A percentile compares a stretch with the other conserved stretches of the same genome.
phyloP scores from a whole-genome alignment of 78 protist species.

The Creolimax fragrantissima region DNA sequence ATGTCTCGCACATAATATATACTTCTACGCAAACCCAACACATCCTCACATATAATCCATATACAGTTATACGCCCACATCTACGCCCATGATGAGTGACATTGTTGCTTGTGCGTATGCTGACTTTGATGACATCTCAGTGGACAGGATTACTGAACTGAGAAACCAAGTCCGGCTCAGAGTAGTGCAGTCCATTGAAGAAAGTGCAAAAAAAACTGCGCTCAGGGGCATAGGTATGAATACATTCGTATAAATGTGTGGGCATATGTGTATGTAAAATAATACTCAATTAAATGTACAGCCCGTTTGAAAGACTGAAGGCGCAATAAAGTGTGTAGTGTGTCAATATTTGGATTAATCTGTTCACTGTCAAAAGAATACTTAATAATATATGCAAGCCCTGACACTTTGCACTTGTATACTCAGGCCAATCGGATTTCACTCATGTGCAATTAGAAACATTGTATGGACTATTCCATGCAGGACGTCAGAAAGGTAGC shows the following conservation, averaged over 20 bases:
- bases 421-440: background rate
- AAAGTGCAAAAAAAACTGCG: background rate
- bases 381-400: too few species aligned
- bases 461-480: background rate
- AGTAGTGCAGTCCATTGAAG: background rate
- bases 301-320: too few species aligned
- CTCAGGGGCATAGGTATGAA: background rate
- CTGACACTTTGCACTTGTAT: too few species aligned
- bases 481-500: background rate
- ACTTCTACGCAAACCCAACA: background rate
- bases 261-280: background rate
- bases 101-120: background rate
- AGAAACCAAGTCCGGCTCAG: background rate
- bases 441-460: background rate
- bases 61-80: background rate
- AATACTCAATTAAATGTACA: too few species aligned
- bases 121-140: background rate
- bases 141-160: background rate
- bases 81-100: background rate
- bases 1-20: background rate
- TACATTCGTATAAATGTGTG: background rate
- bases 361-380: too few species aligned
- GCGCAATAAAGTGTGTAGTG: too few species aligned
- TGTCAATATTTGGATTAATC: too few species aligned
- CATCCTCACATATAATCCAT: background rate